Evolutionary conservation across 202 grass and related monocot species (phyloP), one percentile per base, ranked within the genome.

Genomic region (Carex arenaria): DNA sequence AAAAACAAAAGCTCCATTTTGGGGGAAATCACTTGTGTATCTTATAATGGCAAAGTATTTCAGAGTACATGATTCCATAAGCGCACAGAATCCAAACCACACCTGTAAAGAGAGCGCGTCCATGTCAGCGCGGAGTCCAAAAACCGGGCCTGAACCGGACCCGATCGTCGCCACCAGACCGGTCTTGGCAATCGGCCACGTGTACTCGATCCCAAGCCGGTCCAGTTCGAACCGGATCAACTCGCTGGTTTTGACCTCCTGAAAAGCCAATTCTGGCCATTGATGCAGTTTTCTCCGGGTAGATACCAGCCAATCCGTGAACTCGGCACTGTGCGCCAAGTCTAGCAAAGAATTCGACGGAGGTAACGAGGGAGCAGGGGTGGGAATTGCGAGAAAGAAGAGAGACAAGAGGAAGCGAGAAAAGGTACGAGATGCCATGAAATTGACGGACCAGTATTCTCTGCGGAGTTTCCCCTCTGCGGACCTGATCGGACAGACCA

Each of bases 61-160:
- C 26, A 26, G 26, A 26, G 26, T 26, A 26, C 26, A 26, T 26
- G 26, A 26, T 26, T 26, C 10, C 11, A 5, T 6, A 51, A 61
- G 11, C 22, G 0, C 31, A 28, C 28, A 60, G 10, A 1, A 18
- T 18, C 11, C 0, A 13, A 3, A 3, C 2, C 10, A 12, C 47
- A 51, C 47, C 91, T 97, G 90, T 63, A 97, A 87, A 36, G 91
- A 90, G 12, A 97, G 89, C 59, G 91, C 91, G 83, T 94, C 94
- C 94, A 97, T 97, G 83, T 97, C 91, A 10, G 94, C 91, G 6
- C 94, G 82, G 85, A 97, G 94, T 17, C 89, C 94, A 75, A 97
- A 91, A 26, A 94, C 74, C 0, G 89, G 88, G 3, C 86, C 84
- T 0, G 51, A 40, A 53, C 52, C 89, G 10, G 87, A 81, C 72